Evolutionary conservation across 257 asterid genomes (phyloP), one percentile per base, ranked within the genome.

Genomic region (Solanum raphanifolium): DNA sequence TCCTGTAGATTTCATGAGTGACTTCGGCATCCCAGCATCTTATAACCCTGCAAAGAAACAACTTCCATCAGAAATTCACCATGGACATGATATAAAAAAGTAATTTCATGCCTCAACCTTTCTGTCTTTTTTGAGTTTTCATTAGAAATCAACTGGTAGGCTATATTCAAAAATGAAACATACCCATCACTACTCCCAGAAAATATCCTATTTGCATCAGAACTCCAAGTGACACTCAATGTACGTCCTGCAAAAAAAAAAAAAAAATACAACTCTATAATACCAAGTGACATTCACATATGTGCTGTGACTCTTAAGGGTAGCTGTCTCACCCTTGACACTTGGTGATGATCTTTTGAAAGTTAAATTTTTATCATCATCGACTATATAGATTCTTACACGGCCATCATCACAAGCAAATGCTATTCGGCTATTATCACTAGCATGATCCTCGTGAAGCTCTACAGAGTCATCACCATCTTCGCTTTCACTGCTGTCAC

Each of bases 111-210:
- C 69, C 69, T 27, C 85, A 48, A 48, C 43, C 69, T 48, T 18
- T 18, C 11, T 48, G 41, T 82, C 11, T 52, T 81, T 43, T 29
- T 29, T 27, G 16, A 46, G 18, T 81, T 46, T 29, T 81, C 68
- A 46, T 48, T 35, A 81, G 68, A 81, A 46, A 81, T 81, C 69
- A 81, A 48, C 85, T 81, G 36, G 31, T 81, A 81, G 23, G 73
- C 20, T 21, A 73, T 46, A 58, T 48, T 39, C 78, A 90, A 87
- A 52, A 86, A 82, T 62, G 78, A 36, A 18, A 38, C 95, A 87
- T 94, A 96, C 99, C 99, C 99, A 7, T 96, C 98, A 86, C 98
- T 96, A 88, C 95, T 96, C 88, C 98, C 99, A 35, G 99, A 94
- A 92, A 90, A 96, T 90, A 96, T 93, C 92, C 92, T 92, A 87